Evolutionary conservation across 352 stramenopile genomes (phyloP).

Genomic region (Pythium aquatile): DNA sequence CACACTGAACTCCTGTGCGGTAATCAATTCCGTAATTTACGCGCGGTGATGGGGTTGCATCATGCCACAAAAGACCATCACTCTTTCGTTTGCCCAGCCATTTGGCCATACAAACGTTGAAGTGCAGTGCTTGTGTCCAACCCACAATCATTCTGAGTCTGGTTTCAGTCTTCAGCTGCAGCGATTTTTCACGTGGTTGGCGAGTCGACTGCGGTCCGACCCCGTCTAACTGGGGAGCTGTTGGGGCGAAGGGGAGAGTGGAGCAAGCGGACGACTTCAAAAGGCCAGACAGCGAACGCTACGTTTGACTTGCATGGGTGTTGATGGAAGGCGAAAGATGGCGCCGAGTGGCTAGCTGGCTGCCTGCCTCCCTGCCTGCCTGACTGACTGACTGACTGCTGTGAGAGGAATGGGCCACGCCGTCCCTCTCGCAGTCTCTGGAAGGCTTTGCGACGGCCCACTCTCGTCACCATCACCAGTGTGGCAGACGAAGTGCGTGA

Average conservation of each 20-base stretch:
- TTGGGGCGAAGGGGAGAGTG: background rate
- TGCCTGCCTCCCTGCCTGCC: background rate
- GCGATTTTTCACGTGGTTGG: slow-evolving; percentile 18
- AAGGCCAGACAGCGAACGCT: slow-evolving; percentile 1
- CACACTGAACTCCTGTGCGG: background rate
- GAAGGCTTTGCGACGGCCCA: background rate
- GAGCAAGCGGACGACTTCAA: background rate
- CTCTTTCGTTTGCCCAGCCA: slow-evolving; percentile 22
- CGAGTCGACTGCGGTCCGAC: background rate
- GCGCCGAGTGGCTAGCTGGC: background rate
- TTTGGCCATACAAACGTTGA: slow-evolving; percentile 24
- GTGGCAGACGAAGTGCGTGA: no score
- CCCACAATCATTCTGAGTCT: slow-evolving; percentile 28
- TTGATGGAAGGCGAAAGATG: background rate
- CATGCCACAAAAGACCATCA: slow-evolving; percentile 20
- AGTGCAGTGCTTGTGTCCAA: slow-evolving; percentile 27
- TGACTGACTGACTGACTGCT: background rate
- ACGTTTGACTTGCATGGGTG: background rate
- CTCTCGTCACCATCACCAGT: background rate
- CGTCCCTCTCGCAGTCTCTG: no score
- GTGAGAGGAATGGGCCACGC: no score
- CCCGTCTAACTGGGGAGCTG: background rate
- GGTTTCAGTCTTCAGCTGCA: slow-evolving; percentile 20
- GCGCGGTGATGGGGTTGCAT: slow-evolving; percentile 24
- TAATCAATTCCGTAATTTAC: slow-evolving; percentile 16